Evolutionary conservation across 371 early-diverging fungal species (phyloP).

Genomic region (Lichtheimia ornata): DNA sequence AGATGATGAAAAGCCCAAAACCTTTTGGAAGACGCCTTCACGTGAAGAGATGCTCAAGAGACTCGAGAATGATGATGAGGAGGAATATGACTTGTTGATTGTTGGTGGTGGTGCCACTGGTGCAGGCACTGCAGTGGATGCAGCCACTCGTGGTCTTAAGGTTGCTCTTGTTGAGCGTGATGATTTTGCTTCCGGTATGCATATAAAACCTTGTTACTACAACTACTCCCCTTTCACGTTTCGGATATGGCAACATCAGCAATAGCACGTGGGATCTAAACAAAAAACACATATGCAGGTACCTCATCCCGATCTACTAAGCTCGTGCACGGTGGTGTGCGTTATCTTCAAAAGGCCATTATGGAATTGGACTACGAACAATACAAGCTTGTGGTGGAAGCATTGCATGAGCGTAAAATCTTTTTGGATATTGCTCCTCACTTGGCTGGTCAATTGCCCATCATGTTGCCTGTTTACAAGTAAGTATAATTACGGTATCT

Average conservation of each 20-base stretch:
- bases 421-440: constrained; percentile 97
- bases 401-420: constrained; percentile 94
- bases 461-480: constrained; percentile 29
- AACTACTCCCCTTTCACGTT: neutral
- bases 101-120: constrained; percentile 99
- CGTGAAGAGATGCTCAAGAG: constrained; percentile 71
- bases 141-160: constrained; percentile 93
- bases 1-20: constrained; percentile 42
- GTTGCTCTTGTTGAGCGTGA: constrained; percentile 97
- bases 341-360: constrained; percentile 99
- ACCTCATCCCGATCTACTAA: constrained; percentile 98
- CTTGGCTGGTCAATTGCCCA: constrained; percentile 91
- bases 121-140: constrained; percentile 96
- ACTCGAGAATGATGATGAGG: constrained; percentile 57
- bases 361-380: constrained; percentile 95
- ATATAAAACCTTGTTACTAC: neutral
- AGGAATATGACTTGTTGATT: constrained; percentile 89
- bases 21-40: constrained; percentile 74
- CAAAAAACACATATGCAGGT: constrained; percentile 41
- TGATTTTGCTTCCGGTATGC: constrained; percentile 91
- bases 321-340: constrained; percentile 99
- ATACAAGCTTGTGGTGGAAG: constrained; percentile 96
- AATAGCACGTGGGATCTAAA: too few relatives aligned
- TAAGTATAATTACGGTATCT: constrained; percentile 11
- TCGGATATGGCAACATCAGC: neutral